Base-by-base conservation (phyloP, 345 rosid species). In the Salix suchowensis region DNA sequence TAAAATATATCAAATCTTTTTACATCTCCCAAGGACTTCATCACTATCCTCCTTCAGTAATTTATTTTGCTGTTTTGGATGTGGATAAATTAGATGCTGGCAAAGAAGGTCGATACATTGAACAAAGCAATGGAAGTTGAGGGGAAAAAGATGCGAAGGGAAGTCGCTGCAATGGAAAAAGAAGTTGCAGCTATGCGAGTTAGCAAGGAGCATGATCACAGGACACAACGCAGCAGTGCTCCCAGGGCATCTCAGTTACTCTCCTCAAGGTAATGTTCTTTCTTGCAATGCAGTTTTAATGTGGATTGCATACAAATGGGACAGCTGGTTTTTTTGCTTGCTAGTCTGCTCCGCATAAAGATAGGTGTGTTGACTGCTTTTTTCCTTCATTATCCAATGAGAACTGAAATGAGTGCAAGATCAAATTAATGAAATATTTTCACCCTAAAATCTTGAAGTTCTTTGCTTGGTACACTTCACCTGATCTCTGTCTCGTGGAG, bases 71-170 rank as follows among this genome's bases (percentile, higher is more conserved):
- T 81, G 68, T 68, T 81, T 74, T 74, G 65, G 42, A n/a, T 37
- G 40, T 58, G 64, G 71, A 65, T 84, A 79, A 80, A 72, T 16
- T 85, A 96, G 99, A 93, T 96, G 97, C 77, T 96, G 54, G 96
- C 99, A 26, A 96, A 91, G 87, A 96, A 93, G 78, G 98, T 93
- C 78, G 99, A 96, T 72, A 96, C 98, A 55, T 87, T 96, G 84
- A 91, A 93, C 68, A 96, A 92, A 85, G 98, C 99, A 72, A 96
- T 96, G 99, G 99, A 92, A 82, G 92, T 93, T 72, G 97, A 96
- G 85, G 94, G 96, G 30, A 96, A 96, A 88, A 96, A 92, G 88
- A 96, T 96, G 98, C 81, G 98, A 81, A 91, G 98, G 82, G 99
- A 96, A 87, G 99, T 96, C 65, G 95, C 98, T 74, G 90, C 89